Percentiles rank a stretch among this genome's conserved stretches.
These are phyloP conservation scores for Pythium dissimile DNA, from an alignment of 352 stramenopile genomes.

Conservation along the genomic window DNA sequence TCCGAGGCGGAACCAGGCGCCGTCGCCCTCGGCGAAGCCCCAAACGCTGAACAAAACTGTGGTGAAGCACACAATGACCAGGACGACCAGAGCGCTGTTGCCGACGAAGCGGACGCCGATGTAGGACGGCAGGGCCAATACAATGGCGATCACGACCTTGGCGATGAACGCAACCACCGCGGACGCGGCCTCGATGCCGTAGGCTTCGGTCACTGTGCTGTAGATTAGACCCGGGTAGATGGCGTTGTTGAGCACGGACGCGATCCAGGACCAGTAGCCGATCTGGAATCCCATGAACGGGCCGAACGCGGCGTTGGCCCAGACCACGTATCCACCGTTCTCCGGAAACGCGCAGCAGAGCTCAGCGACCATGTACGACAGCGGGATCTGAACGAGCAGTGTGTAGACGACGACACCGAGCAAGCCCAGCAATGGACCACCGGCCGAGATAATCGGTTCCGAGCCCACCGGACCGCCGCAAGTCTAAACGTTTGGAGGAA, in stretches of 20 bases:
- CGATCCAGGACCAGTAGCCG: conserved; percentile 72
- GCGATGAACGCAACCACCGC: conserved; percentile 24
- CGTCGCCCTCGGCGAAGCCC: conserved; percentile 15
- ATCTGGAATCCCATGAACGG: conserved; percentile 73
- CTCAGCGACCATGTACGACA: conserved; percentile 40
- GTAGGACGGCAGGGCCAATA: conserved; percentile 29
- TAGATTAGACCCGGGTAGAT: conserved; percentile 66
- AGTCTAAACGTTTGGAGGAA: not conserved
- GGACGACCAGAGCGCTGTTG: conserved; percentile 19
- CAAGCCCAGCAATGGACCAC: conserved; percentile 63
- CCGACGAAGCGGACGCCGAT: conserved; percentile 28
- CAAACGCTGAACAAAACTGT: conserved; percentile 40
- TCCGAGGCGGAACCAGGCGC: conserved; percentile 29
- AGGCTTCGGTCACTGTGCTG: not conserved
- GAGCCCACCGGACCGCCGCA: conserved; percentile 36
- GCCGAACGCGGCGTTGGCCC: conserved; percentile 88
- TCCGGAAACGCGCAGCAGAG: conserved; percentile 80
- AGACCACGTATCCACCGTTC: conserved; percentile 80
- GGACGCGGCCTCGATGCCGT: conserved; percentile 7
- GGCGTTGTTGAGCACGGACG: conserved; percentile 43
- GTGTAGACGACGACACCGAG: conserved; percentile 62
- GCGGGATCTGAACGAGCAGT: conserved; percentile 35
- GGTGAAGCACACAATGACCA: conserved; percentile 22
- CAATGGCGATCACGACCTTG: conserved; percentile 31
- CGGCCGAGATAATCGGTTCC: conserved; percentile 29